Percentiles rank a stretch among this genome's conserved stretches.
These are phyloP conservation scores for Usnea hakonensis DNA, from an alignment of 495 filamentous ascomycete species.

Conservation along the genomic window DNA sequence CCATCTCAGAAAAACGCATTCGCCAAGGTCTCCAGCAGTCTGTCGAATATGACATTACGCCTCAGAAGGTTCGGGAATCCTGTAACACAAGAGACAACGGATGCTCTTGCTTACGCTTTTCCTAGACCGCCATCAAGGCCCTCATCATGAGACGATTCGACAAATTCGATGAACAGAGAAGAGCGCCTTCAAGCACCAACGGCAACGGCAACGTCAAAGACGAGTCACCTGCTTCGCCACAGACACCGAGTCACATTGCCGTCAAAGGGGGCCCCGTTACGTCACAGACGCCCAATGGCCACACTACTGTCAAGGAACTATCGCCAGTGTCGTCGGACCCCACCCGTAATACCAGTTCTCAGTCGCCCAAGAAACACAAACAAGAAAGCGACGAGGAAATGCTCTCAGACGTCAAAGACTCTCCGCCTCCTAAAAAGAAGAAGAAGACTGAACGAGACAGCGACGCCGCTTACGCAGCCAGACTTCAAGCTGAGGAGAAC, in stretches of 20 bases:
- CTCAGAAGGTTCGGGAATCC: conserved; percentile 62
- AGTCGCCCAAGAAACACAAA: conserved; percentile 56
- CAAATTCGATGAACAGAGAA: conserved; percentile 52
- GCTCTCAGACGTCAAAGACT: conserved; percentile 39
- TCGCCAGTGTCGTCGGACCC: conserved; percentile 33
- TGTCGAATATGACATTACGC: conserved; percentile 72
- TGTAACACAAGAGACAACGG: not conserved
- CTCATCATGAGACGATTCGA: conserved; percentile 91
- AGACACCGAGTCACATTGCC: conserved; percentile 24
- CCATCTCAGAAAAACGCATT: conserved; percentile 87
- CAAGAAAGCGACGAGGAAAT: conserved; percentile 45
- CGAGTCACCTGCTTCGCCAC: conserved; percentile 28
- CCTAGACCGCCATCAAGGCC: conserved; percentile 66
- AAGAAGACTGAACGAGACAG: conserved; percentile 56
- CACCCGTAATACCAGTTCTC: conserved; percentile 40
- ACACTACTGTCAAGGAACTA: conserved; percentile 12
- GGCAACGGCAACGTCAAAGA: conserved; percentile 18
- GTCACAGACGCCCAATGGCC: conserved; percentile 26
- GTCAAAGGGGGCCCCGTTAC: conserved; percentile 15
- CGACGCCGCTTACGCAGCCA: conserved; percentile 77
- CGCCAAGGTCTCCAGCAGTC: conserved; percentile 73
- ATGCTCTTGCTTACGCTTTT: conserved; percentile 4
- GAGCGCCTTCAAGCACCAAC: conserved; percentile 28
- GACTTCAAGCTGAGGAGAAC: conserved; percentile 89
- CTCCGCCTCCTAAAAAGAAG: conserved; percentile 45